A percentile compares a stretch with the other conserved stretches of the same genome.
Conservation (phyloP, 129 eudicot genomes). For the Chrysanthemum makinoi region DNA sequence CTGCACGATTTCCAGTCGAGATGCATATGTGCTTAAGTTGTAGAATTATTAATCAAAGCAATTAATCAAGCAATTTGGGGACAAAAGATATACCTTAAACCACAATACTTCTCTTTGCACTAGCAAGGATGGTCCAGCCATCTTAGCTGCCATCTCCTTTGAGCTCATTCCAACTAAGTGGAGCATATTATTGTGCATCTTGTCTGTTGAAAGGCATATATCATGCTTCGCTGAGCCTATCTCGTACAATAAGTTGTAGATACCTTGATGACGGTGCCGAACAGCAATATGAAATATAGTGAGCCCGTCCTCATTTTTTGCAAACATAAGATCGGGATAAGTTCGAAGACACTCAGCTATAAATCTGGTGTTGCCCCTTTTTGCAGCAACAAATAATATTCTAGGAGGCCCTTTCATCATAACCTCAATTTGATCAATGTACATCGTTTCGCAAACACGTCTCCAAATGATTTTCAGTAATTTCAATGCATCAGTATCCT, state of each 20-base stretch:
- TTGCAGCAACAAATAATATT: constrained; percentile 28
- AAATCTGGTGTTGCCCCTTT: constrained; percentile 24
- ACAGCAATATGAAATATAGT: constrained; percentile 35
- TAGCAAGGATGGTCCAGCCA: constrained; percentile 28
- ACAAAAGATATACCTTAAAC: constrained; percentile 34
- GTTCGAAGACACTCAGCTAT: constrained; percentile 10
- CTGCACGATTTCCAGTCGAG: too few species aligned
- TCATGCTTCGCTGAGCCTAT: constrained; percentile 17
- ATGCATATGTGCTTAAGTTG: too few species aligned
- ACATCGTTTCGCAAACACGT: not conserved
- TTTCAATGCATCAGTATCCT: constrained; percentile 5
- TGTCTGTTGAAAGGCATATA: constrained; percentile 18
- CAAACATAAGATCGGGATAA: constrained; percentile 28
- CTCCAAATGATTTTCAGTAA: constrained; percentile 8
- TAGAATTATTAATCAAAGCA: not conserved
- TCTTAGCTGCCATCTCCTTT: constrained; percentile 11
- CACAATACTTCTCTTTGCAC: constrained; percentile 40
- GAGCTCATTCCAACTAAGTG: constrained; percentile 39
- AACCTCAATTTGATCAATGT: not conserved
- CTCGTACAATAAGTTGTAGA: constrained; percentile 31
- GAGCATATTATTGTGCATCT: constrained; percentile 18
- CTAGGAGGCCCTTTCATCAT: not conserved
- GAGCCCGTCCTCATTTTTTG: constrained; percentile 6
- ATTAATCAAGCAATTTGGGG: not conserved
- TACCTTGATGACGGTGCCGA: constrained; percentile 19